A percentile compares a stretch with the other conserved stretches of the same genome.
Conservation (phyloP, 345 rosid species). For the Rhodamnia rubescens region DNA sequence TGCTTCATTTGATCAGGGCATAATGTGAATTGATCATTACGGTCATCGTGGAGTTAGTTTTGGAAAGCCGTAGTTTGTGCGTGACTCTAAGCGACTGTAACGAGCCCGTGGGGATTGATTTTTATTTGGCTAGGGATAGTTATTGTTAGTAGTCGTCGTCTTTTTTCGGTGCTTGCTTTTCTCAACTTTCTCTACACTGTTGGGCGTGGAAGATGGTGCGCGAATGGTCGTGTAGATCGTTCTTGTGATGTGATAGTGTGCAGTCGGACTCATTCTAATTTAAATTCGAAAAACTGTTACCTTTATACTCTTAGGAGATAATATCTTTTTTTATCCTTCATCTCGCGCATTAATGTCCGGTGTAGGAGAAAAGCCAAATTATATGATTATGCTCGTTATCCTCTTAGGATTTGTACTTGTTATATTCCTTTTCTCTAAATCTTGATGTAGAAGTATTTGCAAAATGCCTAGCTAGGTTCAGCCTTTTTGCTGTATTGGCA, state of each 20-base stretch:
- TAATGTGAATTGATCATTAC: neutral
- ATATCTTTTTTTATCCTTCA: neutral
- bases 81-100: neutral
- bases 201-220: neutral
- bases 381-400: neutral
- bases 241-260: neutral
- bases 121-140: neutral
- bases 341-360: neutral
- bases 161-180: neutral
- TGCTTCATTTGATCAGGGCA: neutral
- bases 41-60: neutral
- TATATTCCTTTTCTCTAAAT: neutral
- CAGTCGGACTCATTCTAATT: neutral
- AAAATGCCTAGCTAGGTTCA: neutral
- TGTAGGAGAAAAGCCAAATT: neutral
- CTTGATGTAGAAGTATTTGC: neutral
- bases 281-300: neutral
- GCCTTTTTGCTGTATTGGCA: neutral
- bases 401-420: neutral
- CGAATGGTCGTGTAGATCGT: neutral
- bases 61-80: neutral
- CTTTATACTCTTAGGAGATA: neutral
- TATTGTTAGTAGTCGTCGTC: neutral
- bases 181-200: neutral
- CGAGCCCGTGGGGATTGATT: neutral